Base-by-base conservation (phyloP, 2,329 filamentous ascomycete species). In the Pestalotiopsis sp. region DNA sequence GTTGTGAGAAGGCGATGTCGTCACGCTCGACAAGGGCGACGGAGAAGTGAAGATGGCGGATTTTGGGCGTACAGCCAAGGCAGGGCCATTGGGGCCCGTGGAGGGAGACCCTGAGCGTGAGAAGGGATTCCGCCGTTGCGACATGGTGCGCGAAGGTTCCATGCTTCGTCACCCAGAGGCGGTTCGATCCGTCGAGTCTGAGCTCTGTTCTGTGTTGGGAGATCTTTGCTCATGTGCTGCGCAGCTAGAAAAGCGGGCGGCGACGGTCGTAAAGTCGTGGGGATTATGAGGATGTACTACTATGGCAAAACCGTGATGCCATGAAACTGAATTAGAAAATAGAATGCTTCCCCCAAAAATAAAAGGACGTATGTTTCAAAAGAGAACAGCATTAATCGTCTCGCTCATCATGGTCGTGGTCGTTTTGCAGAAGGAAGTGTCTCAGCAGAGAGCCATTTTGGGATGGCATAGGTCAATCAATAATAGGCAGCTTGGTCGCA, bases 121-220 rank as follows among this genome's bases (percentile, higher is more conserved):
- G 78, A 97, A 97, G 17, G 93, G 92, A 82, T 93, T 92, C 76
- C 94, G 91, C 84, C 91, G 93, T 78, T 91, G 88, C 74, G 91
- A 88, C 80, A 88, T 88, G 79, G 86, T 88, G 75, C 86, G 83
- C 71, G 56, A 25, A 49, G 63, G 39, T 25, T 41, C 63, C 63
- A 66, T 66, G 25, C 2, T 38, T 23, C 20, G 20, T 57, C 38
- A 66, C n/a, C 12, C 31, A 17, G 52, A 41, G 31, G 59, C 11
- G 17, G 20, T 62, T 39, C 27, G 23, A 23, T 59, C 27, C 57
- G 13, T 13, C 20, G 27, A 59, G 57, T 36, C 14, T 59, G 57
- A 59, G 23, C 23, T 36, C 11, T n/a, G 45, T 52, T 36, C 11
- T n/a, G 45, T 52, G 14, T 52, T 9, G 45, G 45, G 20, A 20